These are phyloP conservation scores for Pyricularia sp. DNA, from an alignment of 2,329 filamentous ascomycete genomes.

Conservation along the genomic window DNA sequence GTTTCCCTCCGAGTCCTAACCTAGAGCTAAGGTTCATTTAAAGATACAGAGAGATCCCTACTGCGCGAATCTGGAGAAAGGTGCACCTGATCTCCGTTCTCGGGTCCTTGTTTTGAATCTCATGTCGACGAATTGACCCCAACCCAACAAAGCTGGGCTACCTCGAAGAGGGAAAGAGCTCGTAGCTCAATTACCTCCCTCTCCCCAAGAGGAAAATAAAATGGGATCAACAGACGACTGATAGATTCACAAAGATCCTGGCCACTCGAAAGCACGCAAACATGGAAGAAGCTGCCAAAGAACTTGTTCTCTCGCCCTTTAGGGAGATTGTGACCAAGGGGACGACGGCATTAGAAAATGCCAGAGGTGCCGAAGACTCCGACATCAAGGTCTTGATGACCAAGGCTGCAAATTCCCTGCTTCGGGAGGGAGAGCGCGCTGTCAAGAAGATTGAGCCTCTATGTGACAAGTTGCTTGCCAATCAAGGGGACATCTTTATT, in stretches of 20 bases:
- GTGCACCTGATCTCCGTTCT: background rate
- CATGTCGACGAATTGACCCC: background rate
- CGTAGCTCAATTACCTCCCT: background rate
- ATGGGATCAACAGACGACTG: background rate
- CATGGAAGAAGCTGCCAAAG: slow-evolving; percentile 12
- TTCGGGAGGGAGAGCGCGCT: slow-evolving; percentile 24
- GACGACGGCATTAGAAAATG: slow-evolving; percentile 32
- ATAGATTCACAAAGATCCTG: background rate
- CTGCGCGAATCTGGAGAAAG: background rate
- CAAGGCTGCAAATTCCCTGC: slow-evolving; percentile 27
- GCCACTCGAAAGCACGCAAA: background rate
- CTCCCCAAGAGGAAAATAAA: background rate
- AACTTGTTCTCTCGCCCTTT: slow-evolving; percentile 37
- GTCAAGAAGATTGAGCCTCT: slow-evolving; percentile 36
- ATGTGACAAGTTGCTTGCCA: slow-evolving; percentile 32
- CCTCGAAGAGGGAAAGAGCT: background rate
- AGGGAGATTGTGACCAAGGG: slow-evolving; percentile 40
- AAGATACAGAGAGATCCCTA: background rate
- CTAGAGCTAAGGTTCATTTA: background rate
- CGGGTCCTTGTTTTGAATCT: background rate
- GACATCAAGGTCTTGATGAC: slow-evolving; percentile 24
- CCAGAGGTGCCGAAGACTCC: slow-evolving; percentile 18
- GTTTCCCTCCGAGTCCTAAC: background rate
- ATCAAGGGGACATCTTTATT: slow-evolving; percentile 36
- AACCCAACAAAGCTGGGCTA: background rate